Evolutionary conservation across 2,329 filamentous ascomycete genomes (phyloP).

Genomic region (Beauveria sp.): DNA sequence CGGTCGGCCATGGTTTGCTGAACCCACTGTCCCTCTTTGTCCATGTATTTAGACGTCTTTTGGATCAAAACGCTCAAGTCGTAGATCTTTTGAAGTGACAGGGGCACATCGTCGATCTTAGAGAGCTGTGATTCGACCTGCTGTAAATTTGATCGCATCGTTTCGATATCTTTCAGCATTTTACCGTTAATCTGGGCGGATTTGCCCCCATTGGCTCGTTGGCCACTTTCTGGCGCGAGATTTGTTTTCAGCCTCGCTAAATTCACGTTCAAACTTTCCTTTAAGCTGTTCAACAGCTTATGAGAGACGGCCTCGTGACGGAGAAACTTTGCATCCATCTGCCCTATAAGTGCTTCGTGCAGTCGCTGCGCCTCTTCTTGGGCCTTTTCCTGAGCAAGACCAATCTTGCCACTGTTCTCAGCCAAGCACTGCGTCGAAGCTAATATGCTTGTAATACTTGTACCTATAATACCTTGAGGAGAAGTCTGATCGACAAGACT

Average conservation of each 20-base stretch:
- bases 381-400: neutral
- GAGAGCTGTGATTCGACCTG: slow-evolving; percentile 16
- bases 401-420: neutral
- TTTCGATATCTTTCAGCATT: slow-evolving; percentile 5
- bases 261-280: neutral
- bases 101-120: slow-evolving; percentile 13
- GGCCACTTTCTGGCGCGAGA: neutral
- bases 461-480: neutral
- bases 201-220: neutral
- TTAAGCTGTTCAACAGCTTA: neutral
- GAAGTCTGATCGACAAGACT: neutral
- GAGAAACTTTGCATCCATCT: neutral
- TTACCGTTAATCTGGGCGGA: neutral
- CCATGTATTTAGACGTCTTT: slow-evolving; percentile 23
- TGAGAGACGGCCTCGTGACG: neutral
- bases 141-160: slow-evolving; percentile 9
- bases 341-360: neutral
- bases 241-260: neutral
- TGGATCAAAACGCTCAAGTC: slow-evolving; percentile 22
- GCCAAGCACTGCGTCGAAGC: neutral
- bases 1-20: slow-evolving; percentile 16
- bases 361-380: neutral
- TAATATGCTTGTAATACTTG: neutral
- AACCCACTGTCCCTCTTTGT: slow-evolving; percentile 23
- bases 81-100: slow-evolving; percentile 20